Base-by-base conservation (phyloP, 345 rosid species). In the Citrus maxima region DNA sequence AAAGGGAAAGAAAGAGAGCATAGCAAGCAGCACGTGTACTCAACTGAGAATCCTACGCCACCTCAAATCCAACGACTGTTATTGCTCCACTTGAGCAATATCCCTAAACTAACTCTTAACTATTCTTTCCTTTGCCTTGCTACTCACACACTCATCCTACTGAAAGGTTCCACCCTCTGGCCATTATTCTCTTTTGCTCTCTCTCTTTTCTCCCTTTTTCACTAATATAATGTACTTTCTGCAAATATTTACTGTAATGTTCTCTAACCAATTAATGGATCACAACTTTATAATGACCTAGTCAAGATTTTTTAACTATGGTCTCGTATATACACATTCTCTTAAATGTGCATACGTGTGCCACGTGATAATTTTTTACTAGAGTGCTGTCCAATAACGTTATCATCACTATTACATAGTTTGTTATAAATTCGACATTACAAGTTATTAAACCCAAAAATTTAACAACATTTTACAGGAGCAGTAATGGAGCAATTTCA, bases 121-220 rank as follows among this genome's bases (percentile, higher is more conserved):
- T 81, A 84, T 84, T 81, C 88, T 78, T 85, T 87, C 72, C 89
- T 85, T 87, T 78, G 83, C 78, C 87, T 85, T 82, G 77, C 80
- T 80, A 69, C 42, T n/a, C 56, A 74, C 63, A 59, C 56, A 59
- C 76, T 7, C 56, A 34, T 18, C 58, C 22, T 54, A 54, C 58
- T 54, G 58, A 54, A 19, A 54, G 58, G 58, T 54, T 19, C 58
- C 24, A 7, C 25, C 10, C 69, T 65, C 46, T 34, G 70, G 27
- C 49, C 14, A 25, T 32, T 34, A 25, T 65, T 65, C 38, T 65
- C 19, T 62, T 62, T 28, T 56, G 25, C 24, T 56, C 51, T 13
- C 51, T 46, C 51, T 46, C 18, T 46, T 10, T 46, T 46, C 16
- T 13, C 51, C 18, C 49, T 12, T 46, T 13, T 46, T 3, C 14